These are phyloP conservation scores for Cydonia oblonga DNA, from an alignment of 331 rosid species.

Conservation along the genomic window DNA sequence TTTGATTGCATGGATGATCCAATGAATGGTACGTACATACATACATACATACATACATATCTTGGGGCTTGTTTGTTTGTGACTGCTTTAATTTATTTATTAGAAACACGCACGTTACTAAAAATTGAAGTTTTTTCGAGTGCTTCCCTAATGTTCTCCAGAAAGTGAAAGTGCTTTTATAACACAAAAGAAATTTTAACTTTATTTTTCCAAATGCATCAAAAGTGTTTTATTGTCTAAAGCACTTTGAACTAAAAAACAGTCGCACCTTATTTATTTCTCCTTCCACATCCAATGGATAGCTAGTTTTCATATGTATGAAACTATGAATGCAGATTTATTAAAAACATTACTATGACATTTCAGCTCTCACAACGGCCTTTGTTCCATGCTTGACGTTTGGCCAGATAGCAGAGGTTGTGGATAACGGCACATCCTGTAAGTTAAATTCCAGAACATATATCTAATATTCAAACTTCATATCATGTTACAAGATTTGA, in stretches of 20 bases:
- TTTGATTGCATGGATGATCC: conserved; percentile 28
- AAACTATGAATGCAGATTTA: neutral
- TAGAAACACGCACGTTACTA: neutral
- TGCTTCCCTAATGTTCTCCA: neutral
- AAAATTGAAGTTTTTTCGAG: neutral
- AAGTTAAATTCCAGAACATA: neutral
- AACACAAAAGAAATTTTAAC: neutral
- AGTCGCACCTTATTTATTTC: neutral
- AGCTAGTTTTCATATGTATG: neutral
- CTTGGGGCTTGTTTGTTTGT: neutral
- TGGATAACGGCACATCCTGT: conserved; percentile 7
- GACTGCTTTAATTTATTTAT: too few relatives aligned
- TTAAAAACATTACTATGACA: neutral
- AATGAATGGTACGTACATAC: neutral
- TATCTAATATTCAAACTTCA: neutral
- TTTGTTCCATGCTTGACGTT: conserved; percentile 12
- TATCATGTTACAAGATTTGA: neutral
- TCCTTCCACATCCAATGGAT: neutral
- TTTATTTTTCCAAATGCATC: neutral
- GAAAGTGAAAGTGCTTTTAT: neutral
- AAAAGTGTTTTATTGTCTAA: neutral
- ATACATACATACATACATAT: neutral
- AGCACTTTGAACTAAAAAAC: neutral
- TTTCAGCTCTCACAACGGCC: conserved; percentile 9
- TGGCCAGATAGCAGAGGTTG: conserved; percentile 17